Evolutionary conservation across 768 basidiomycete species (phyloP).

Genomic region (Daedaleopsis nitida): DNA sequence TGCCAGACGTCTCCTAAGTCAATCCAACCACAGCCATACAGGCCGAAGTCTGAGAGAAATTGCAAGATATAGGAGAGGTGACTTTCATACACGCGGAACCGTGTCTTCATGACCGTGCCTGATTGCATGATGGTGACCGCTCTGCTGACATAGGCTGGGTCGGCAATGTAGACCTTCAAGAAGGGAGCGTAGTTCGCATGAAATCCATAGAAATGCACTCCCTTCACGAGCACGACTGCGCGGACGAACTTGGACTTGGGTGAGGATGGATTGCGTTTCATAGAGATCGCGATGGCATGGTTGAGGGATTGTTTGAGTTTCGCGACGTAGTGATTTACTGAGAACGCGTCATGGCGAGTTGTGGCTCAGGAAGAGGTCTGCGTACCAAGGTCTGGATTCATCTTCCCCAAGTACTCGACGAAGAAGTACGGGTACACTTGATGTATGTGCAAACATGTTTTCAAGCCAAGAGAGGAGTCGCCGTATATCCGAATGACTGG

Average conservation of each 20-base stretch:
- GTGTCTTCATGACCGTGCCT: slow-evolving; percentile 78
- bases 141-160: slow-evolving; percentile 71
- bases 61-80: slow-evolving; percentile 89
- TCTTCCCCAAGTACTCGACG: slow-evolving; percentile 73
- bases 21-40: slow-evolving; percentile 93
- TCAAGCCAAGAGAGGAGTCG: slow-evolving; percentile 71
- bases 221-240: slow-evolving; percentile 85
- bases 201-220: slow-evolving; percentile 95
- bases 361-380: neutral
- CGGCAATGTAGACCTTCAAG: slow-evolving; percentile 78
- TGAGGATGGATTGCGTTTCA: slow-evolving; percentile 70
- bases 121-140: slow-evolving; percentile 77
- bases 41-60: slow-evolving; percentile 92
- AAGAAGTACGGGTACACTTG: slow-evolving; percentile 95
- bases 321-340: slow-evolving; percentile 75
- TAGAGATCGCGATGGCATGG: slow-evolving; percentile 79
- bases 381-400: slow-evolving; percentile 67
- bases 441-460: slow-evolving; percentile 87
- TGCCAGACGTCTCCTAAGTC: slow-evolving; percentile 70
- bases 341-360: neutral
- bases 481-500: slow-evolving; percentile 91
- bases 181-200: slow-evolving; percentile 83
- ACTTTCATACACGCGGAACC: slow-evolving; percentile 83
- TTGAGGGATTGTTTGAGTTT: slow-evolving; percentile 78
- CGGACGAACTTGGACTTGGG: slow-evolving; percentile 64